Conservation (phyloP, 495 filamentous ascomycete genomes). For the Annulohypoxylon maeteangense region DNA sequence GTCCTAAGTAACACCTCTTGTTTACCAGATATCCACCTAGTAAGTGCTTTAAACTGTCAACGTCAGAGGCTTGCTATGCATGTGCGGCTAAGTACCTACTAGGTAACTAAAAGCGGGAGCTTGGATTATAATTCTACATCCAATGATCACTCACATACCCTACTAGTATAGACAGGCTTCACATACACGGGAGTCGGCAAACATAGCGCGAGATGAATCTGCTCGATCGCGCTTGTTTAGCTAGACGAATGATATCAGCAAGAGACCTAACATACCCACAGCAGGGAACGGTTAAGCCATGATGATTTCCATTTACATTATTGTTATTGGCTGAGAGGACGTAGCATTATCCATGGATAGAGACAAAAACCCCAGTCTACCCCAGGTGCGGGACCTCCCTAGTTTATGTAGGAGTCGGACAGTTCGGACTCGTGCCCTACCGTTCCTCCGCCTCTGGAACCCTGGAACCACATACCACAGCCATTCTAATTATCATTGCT, state of each 20-base stretch:
- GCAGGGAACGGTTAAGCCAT: background rate
- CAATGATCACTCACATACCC: background rate
- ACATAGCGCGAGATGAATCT: background rate
- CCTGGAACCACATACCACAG: background rate
- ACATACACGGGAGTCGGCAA: background rate
- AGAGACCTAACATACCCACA: background rate
- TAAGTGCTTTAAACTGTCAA: background rate
- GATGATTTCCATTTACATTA: background rate
- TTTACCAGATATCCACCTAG: background rate
- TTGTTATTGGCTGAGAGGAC: background rate
- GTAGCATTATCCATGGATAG: background rate
- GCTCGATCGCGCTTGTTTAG: background rate
- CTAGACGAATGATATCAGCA: background rate
- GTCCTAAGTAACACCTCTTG: background rate
- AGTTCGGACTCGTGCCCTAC: constrained; percentile 11
- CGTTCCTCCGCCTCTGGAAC: background rate
- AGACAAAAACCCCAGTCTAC: background rate
- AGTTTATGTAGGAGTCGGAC: constrained; percentile 3
- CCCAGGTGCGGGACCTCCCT: constrained; percentile 4
- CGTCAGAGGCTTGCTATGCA: background rate
- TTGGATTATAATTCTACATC: background rate
- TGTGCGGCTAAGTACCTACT: background rate
- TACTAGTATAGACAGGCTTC: background rate
- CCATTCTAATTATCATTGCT: background rate
- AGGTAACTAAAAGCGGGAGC: too few species aligned